Evolutionary conservation across 805 yeast genomes (phyloP).

Genomic region (Brettanomyces nanus): DNA sequence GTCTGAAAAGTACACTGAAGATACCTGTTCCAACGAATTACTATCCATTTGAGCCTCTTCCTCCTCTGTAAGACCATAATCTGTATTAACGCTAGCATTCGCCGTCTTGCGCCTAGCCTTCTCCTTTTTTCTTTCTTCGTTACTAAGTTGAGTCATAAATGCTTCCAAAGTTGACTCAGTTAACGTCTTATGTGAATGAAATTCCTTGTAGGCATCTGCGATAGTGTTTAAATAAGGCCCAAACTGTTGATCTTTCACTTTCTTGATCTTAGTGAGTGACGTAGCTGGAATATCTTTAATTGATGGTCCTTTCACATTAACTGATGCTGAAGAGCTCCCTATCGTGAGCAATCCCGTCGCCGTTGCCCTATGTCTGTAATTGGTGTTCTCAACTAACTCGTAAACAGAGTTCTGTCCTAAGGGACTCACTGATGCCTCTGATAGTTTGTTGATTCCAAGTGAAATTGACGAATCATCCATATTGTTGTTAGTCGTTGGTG

Average conservation of each 20-base stretch:
- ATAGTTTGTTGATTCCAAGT: conserved; percentile 32
- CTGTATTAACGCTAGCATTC: conserved; percentile 6
- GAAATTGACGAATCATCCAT: conserved; percentile 30
- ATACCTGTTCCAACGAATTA: conserved; percentile 41
- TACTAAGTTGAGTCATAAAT: conserved; percentile 18
- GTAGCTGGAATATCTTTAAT: conserved; percentile 79
- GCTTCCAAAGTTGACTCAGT: conserved; percentile 36
- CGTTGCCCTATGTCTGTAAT: conserved; percentile 28
- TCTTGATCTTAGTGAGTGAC: conserved; percentile 45
- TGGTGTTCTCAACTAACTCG: conserved; percentile 61
- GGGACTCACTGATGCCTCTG: conserved; percentile 38
- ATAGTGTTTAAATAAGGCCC: conserved; percentile 36
- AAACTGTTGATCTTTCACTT: conserved; percentile 35
- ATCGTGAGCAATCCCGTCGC: conserved; percentile 22
- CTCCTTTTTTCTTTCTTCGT: conserved; percentile 15
- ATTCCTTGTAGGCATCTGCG: conserved; percentile 35
- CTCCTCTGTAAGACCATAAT: conserved; percentile 10
- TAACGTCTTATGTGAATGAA: conserved; percentile 33
- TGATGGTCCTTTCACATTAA: conserved; percentile 60
- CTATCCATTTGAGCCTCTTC: conserved; percentile 17
- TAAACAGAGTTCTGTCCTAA: conserved; percentile 70
- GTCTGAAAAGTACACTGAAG: conserved; percentile 56
- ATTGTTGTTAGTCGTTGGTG: conserved; percentile 13
- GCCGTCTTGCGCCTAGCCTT: not conserved
- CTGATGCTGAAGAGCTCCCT: conserved; percentile 31